These are phyloP conservation scores for Tuber brumale DNA, from an alignment of 495 filamentous ascomycete species.

Conservation along the genomic window DNA sequence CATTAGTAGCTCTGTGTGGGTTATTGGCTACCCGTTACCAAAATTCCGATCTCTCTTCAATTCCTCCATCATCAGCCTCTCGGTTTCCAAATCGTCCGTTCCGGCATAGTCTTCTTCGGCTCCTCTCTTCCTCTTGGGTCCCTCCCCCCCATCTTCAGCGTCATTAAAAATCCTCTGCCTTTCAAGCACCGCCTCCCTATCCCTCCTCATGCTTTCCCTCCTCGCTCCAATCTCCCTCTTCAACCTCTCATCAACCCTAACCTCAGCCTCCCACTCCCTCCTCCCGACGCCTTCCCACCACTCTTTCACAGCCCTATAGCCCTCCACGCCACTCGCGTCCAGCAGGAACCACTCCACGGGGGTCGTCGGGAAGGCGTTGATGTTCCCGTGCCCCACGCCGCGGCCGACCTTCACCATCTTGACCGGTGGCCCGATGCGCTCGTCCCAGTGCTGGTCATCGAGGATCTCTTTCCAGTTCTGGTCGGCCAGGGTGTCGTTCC, in stretches of 20 bases:
- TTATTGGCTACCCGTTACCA: background rate
- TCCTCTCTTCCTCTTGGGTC: background rate
- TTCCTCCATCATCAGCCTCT: background rate
- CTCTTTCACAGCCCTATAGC: slow-evolving; percentile 17
- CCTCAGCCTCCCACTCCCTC: background rate
- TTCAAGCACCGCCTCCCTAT: background rate
- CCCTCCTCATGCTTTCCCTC: background rate
- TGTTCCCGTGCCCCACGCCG: slow-evolving; percentile 17
- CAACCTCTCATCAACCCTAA: background rate
- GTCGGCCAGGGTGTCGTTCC: slow-evolving; percentile 17
- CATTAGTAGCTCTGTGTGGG: background rate
- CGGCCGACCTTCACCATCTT: slow-evolving; percentile 1
- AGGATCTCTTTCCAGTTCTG: background rate
- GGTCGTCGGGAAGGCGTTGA: slow-evolving; percentile 1
- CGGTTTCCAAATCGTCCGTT: slow-evolving; percentile 2
- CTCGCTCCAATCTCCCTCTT: background rate
- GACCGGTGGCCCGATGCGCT: slow-evolving; percentile 15
- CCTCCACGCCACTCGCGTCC: slow-evolving; percentile 14
- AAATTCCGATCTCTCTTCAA: background rate
- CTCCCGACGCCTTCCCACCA: slow-evolving; percentile 15
- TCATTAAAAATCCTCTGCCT: background rate
- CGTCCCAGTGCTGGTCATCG: slow-evolving; percentile 14
- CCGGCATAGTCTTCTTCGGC: background rate
- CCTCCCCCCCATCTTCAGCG: background rate
- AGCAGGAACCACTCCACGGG: slow-evolving; percentile 17